Evolutionary conservation across 2,329 filamentous ascomycete species (phyloP).

Genomic region (Penicillium sp.): DNA sequence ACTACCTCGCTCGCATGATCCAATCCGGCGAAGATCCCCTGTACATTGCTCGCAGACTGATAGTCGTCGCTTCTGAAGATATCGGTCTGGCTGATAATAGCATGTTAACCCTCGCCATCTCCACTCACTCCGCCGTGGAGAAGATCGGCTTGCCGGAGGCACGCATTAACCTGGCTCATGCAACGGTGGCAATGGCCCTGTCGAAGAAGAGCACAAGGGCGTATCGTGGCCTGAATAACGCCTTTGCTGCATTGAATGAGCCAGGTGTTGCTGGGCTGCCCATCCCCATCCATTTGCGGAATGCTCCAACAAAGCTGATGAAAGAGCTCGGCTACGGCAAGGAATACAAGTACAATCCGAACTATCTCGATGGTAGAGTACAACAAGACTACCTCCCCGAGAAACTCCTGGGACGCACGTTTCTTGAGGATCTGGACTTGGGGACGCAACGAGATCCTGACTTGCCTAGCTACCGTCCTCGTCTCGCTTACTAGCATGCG

Average conservation of each 20-base stretch:
- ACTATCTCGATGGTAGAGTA: constrained; percentile 79
- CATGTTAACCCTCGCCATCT: constrained; percentile 80
- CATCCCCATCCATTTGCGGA: constrained; percentile 83
- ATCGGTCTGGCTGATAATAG: constrained; percentile 86
- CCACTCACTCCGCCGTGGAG: constrained; percentile 82
- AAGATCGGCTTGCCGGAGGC: constrained; percentile 96
- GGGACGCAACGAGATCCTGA: constrained; percentile 77
- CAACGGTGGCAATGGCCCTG: constrained; percentile 75
- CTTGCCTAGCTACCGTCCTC: constrained; percentile 33
- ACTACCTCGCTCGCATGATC: constrained; percentile 95
- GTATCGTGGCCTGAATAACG: constrained; percentile 80
- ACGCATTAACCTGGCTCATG: constrained; percentile 87
- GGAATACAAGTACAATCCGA: constrained; percentile 96
- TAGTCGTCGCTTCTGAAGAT: constrained; percentile 94
- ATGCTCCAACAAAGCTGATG: constrained; percentile 91
- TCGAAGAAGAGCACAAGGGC: constrained; percentile 85
- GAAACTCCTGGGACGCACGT: constrained; percentile 67
- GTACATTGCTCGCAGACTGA: constrained; percentile 87
- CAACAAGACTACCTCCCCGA: constrained; percentile 89
- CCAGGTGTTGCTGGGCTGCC: constrained; percentile 80
- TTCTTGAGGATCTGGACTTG: constrained; percentile 78
- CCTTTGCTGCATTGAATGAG: constrained; percentile 75
- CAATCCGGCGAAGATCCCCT: constrained; percentile 91
- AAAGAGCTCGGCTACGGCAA: constrained; percentile 86
- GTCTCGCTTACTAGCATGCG: background rate